A percentile compares a stretch with the other conserved stretches of the same genome.
These are phyloP conservation scores for Dissophora ornata DNA, from an alignment of 192 early-diverging fungal species.

Conservation along the genomic window DNA sequence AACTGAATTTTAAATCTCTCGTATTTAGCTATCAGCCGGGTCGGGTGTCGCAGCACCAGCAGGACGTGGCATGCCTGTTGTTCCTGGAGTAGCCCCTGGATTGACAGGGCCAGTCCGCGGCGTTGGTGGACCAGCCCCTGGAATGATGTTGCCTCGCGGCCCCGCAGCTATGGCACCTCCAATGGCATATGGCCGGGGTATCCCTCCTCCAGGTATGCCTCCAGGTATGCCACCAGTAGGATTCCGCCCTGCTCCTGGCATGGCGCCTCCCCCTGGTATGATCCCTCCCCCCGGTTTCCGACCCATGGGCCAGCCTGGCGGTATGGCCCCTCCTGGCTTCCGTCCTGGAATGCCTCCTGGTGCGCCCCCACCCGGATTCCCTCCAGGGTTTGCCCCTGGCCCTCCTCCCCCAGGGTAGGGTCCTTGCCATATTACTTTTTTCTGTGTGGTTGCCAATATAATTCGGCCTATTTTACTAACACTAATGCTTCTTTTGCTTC, in stretches of 20 bases:
- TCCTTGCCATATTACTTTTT: too few relatives aligned
- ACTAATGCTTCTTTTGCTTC: conserved; percentile 2
- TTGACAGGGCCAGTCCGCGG: conserved; percentile 94
- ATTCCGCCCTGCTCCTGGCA: conserved; percentile 54
- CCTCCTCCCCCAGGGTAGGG: conserved; percentile 53
- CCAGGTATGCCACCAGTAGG: conserved; percentile 68
- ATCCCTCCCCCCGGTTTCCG: conserved; percentile 64
- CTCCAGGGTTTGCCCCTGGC: conserved; percentile 58
- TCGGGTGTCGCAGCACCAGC: conserved; percentile 29
- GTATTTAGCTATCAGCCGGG: conserved; percentile 39
- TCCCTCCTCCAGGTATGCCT: conserved; percentile 68
- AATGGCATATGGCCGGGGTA: conserved; percentile 79
- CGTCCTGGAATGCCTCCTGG: conserved; percentile 56
- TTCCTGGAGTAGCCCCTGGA: conserved; percentile 65
- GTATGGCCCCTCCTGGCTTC: conserved; percentile 66
- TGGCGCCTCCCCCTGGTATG: conserved; percentile 53
- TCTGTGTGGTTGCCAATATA: too few relatives aligned
- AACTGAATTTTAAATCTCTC: too few relatives aligned
- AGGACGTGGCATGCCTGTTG: conserved; percentile 73
- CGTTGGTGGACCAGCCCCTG: conserved; percentile 91
- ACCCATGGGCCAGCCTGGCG: conserved; percentile 56
- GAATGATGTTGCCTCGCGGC: conserved; percentile 88
- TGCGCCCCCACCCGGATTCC: conserved; percentile 55
- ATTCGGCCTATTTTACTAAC: too few relatives aligned
- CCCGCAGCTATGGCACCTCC: conserved; percentile 76